Evolutionary conservation across 2,329 filamentous ascomycete species (phyloP).

Genomic region (Lachnellula willkommii): DNA sequence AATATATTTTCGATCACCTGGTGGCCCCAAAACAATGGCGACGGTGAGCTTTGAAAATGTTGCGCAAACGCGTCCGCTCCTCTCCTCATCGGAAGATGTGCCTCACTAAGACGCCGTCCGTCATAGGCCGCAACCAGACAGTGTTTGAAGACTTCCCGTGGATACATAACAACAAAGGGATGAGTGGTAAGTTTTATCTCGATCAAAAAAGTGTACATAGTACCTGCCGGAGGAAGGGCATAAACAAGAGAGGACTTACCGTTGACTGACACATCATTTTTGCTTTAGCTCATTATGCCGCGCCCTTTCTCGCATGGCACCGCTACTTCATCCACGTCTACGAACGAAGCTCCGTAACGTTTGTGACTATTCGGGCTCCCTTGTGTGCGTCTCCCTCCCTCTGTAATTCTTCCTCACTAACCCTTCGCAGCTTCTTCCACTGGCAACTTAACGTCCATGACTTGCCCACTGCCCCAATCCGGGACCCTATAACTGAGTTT

Average conservation of each 20-base stretch:
- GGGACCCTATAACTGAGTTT: constrained; percentile 26
- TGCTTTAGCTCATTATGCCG: constrained; percentile 28
- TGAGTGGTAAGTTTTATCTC: too few relatives aligned
- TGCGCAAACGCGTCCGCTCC: too few relatives aligned
- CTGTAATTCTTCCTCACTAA: too few relatives aligned
- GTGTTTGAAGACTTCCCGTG: constrained; percentile 33
- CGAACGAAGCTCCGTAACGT: constrained; percentile 24
- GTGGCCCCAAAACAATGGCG: too few relatives aligned
- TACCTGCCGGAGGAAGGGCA: too few relatives aligned
- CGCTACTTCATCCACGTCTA: constrained; percentile 33
- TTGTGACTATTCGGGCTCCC: constrained; percentile 19
- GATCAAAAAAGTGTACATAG: too few relatives aligned
- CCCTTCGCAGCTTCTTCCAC: constrained; percentile 18
- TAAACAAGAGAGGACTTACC: too few relatives aligned
- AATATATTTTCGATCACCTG: too few relatives aligned
- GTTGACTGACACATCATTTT: background rate
- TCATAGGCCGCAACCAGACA: constrained; percentile 20
- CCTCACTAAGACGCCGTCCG: constrained; percentile 26
- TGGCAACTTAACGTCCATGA: constrained; percentile 32
- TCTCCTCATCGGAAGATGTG: constrained; percentile 14
- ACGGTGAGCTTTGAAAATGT: too few relatives aligned
- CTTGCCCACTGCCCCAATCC: constrained; percentile 5
- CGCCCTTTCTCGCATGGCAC: constrained; percentile 34
- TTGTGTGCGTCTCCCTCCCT: constrained; percentile 25
- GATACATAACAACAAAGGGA: constrained; percentile 18